Percentiles rank a stretch among this genome's conserved stretches.
phyloP scores from a whole-genome alignment of 441 rosid genomes.

The Kokia cookei region DNA sequence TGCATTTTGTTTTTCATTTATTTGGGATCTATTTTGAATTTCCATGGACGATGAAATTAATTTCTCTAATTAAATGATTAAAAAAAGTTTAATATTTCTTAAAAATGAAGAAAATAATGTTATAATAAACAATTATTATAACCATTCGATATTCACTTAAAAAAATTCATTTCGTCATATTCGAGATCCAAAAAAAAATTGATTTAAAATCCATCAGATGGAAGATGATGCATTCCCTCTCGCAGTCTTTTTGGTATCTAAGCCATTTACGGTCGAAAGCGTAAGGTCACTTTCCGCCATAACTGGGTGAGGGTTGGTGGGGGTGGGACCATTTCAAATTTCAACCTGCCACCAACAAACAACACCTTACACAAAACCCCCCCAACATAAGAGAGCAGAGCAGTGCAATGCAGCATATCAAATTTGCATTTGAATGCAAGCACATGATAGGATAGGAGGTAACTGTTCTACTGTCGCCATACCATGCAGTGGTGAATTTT shows the following conservation, averaged over 20 bases:
- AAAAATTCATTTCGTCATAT: too few species aligned
- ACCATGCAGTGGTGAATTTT: constrained; percentile 2
- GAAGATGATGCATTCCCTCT: background rate
- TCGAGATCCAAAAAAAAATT: too few species aligned
- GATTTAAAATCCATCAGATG: too few species aligned
- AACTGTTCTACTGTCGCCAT: constrained; percentile 19
- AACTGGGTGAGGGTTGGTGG: constrained; percentile 26
- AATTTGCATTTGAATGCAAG: constrained; percentile 21
- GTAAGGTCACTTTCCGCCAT: constrained; percentile 45
- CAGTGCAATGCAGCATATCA: too few species aligned
- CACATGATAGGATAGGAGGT: constrained; percentile 27
- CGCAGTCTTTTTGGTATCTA: background rate
- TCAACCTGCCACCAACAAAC: constrained; percentile 18
- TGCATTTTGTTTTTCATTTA: too few species aligned
- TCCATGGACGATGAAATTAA: background rate
- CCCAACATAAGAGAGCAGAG: too few species aligned
- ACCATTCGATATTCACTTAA: too few species aligned
- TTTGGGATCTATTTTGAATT: background rate
- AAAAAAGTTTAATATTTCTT: too few species aligned
- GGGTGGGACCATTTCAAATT: constrained; percentile 26
- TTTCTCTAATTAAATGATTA: too few species aligned
- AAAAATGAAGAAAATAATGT: too few species aligned
- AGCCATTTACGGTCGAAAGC: constrained; percentile 5
- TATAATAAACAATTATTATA: too few species aligned
- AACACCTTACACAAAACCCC: background rate